Conservation (phyloP, 176 grass and related monocot species). For the Thalia dealbata region DNA sequence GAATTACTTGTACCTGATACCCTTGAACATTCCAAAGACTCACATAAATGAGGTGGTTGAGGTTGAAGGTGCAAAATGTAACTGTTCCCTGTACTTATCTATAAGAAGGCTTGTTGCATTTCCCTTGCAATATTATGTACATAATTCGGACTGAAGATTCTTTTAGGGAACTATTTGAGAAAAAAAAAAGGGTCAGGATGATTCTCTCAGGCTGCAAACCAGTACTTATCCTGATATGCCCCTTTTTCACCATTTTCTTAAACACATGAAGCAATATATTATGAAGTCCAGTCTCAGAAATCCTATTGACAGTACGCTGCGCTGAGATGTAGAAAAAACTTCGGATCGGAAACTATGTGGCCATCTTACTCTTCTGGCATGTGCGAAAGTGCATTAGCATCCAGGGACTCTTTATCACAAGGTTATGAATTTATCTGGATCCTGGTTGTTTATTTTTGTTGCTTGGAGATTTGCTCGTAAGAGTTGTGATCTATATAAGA, state of each 20-base stretch:
- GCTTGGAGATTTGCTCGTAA: background rate
- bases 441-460: background rate
- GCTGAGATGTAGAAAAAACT: background rate
- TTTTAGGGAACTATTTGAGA: background rate
- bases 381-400: background rate
- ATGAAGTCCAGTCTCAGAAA: background rate
- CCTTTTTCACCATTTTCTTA: background rate
- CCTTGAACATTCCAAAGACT: background rate
- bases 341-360: background rate
- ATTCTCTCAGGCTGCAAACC: background rate
- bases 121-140: background rate
- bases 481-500: background rate
- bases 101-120: background rate
- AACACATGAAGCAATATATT: background rate
- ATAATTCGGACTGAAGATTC: background rate
- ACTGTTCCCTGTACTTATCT: background rate
- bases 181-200: background rate
- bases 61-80: background rate
- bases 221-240: background rate
- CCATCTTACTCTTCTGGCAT: background rate
- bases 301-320: background rate
- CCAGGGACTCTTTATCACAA: background rate
- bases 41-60: background rate
- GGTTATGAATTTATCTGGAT: background rate
- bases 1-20: constrained; percentile 8